Conservation (phyloP, 2,329 filamentous ascomycete species). For the Blumeria graminis region DNA sequence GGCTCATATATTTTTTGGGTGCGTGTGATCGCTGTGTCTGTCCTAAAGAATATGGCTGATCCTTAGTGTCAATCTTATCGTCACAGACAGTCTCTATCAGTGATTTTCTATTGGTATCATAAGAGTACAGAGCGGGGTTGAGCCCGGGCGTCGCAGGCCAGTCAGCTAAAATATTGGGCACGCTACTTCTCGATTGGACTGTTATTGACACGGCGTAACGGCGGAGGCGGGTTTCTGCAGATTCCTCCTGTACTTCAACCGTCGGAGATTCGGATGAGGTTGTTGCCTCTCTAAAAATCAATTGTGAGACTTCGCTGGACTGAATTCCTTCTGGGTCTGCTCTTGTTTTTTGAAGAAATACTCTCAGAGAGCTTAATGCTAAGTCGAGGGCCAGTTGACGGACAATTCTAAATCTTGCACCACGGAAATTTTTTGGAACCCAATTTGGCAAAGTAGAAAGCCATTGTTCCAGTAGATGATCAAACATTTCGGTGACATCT, state of each 20-base stretch:
- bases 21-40: slow-evolving; percentile 9
- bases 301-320: no score
- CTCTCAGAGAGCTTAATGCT: slow-evolving; percentile 11
- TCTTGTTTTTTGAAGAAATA: slow-evolving; percentile 7
- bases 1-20: slow-evolving; percentile 13
- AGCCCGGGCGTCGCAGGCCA: slow-evolving; percentile 16
- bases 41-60: slow-evolving; percentile 9
- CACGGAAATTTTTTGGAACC: slow-evolving; percentile 8
- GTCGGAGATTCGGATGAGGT: no score
- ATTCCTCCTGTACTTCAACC: slow-evolving; percentile 10
- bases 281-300: no score
- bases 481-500: slow-evolving; percentile 11
- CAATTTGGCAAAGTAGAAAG: slow-evolving; percentile 11
- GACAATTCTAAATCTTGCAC: slow-evolving; percentile 12
- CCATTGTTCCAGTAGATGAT: slow-evolving; percentile 12
- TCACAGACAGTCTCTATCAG: slow-evolving; percentile 3
- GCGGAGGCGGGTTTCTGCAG: slow-evolving; percentile 15
- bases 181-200: slow-evolving; percentile 10
- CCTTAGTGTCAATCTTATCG: slow-evolving; percentile 8
- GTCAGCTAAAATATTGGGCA: slow-evolving; percentile 14
- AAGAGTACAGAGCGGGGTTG: slow-evolving; percentile 16
- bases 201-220: slow-evolving; percentile 15
- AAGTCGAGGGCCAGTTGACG: slow-evolving; percentile 13
- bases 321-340: not conserved
- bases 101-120: slow-evolving; percentile 8